A percentile compares a stretch with the other conserved stretches of the same genome.
phyloP scores from a whole-genome alignment of 768 basidiomycete genomes.

The Cubamyces sp. region DNA sequence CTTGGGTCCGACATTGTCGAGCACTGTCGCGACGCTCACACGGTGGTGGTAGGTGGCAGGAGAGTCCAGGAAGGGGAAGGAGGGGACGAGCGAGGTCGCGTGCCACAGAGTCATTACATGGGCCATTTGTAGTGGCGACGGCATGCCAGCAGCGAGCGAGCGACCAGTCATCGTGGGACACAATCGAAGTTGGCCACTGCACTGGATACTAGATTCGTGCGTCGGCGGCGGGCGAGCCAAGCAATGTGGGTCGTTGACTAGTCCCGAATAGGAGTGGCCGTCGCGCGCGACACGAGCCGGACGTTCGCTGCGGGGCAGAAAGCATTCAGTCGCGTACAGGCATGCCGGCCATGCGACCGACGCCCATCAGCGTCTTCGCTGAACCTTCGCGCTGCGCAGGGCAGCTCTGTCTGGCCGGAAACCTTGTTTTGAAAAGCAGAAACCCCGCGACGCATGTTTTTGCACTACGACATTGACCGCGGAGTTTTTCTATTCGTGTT shows the following conservation, averaged over 20 bases:
- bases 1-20: background rate
- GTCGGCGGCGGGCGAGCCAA: conserved; percentile 17
- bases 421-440: too few relatives aligned
- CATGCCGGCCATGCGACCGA: conserved; percentile 14
- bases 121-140: background rate
- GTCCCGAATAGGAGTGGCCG: conserved; percentile 12
- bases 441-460: too few relatives aligned
- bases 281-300: background rate
- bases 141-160: background rate
- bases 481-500: too few relatives aligned
- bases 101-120: background rate
- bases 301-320: background rate
- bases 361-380: background rate
- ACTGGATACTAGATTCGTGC: background rate
- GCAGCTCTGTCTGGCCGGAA: background rate
- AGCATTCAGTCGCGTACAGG: conserved; percentile 11
- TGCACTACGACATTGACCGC: background rate
- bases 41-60: too few relatives aligned
- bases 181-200: background rate
- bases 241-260: conserved; percentile 6
- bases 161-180: conserved; percentile 9
- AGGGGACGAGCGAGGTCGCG: too few relatives aligned
- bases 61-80: too few relatives aligned
- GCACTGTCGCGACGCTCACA: background rate
- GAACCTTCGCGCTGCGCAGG: conserved; percentile 3